A percentile compares a stretch with the other conserved stretches of the same genome.
phyloP scores from a whole-genome alignment of 1,139 yeast genomes.

The Yamadazyma sp. region DNA sequence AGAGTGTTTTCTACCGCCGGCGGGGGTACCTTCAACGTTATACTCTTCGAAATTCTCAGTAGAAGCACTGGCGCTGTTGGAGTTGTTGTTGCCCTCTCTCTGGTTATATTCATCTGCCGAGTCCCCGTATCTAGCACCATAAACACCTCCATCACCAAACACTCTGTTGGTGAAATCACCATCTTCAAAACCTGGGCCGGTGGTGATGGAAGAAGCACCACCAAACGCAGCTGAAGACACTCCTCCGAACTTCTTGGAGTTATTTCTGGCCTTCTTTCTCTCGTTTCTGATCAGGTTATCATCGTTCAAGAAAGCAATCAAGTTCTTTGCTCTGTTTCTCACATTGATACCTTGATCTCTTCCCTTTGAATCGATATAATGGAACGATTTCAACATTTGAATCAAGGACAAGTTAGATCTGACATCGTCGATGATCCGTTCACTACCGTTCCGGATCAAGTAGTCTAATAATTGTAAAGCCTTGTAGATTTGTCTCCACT shows the following conservation, averaged over 20 bases:
- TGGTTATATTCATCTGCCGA: constrained; percentile 42
- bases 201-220: constrained; percentile 37
- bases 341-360: constrained; percentile 97
- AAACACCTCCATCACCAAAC: constrained; percentile 81
- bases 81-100: constrained; percentile 30
- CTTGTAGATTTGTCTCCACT: constrained; percentile 98
- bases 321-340: constrained; percentile 82
- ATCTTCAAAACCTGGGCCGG: constrained; percentile 46
- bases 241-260: constrained; percentile 77
- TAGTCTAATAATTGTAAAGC: constrained; percentile 89
- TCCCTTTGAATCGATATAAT: constrained; percentile 90
- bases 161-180: constrained; percentile 58
- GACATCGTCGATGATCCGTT: constrained; percentile 92
- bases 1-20: constrained; percentile 24
- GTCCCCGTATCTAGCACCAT: constrained; percentile 66
- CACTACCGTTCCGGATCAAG: constrained; percentile 88
- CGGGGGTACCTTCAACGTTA: constrained; percentile 43
- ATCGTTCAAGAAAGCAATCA: constrained; percentile 70
- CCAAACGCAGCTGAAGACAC: constrained; percentile 56
- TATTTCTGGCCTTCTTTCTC: constrained; percentile 84
- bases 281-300: constrained; percentile 77
- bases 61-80: constrained; percentile 20
- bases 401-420: constrained; percentile 80
- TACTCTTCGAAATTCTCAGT: constrained; percentile 68
- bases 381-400: constrained; percentile 90